Base-by-base conservation (phyloP, 352 stramenopile genomes). In the Phytophthora melonis region DNA sequence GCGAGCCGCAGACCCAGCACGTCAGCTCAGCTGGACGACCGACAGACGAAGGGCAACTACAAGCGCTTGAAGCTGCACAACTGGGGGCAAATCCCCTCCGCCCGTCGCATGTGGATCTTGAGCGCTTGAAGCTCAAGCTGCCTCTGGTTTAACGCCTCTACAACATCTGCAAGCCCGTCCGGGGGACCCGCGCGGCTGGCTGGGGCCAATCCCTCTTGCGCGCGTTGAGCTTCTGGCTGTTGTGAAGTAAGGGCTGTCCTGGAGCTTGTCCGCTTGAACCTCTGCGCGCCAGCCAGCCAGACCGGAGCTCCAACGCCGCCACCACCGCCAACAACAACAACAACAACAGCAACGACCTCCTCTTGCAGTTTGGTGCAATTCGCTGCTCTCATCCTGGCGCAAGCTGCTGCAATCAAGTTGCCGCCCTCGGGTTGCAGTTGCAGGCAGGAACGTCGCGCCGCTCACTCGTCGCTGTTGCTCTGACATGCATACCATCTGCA, bases 191-290 rank as follows among this genome's bases (percentile, higher is more conserved):
- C 50, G 45, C 32, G 53, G 39, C 56, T 66, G 23, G 23, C 23
- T 25, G 32, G 56, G 21, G 8, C 21, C 47, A 47, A 71, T 54
- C 57, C 58, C 16, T 52, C 32, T 41, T 19, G 19, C 43, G 18
- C 25, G 30, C 41, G 30, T 45, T 63, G 63, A 69, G 63, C 18
- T 69, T 57, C 52, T 21, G n/a, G 13, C 39, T 49, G 41, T 14
- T 19, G 41, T 6, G 5, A 14, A 41, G 13, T 8, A n/a, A 19
- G 18, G 3, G 18, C 25, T 59, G 34, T n/a, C 50, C 50, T 56
- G 61, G 53, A 71, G 19, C 63, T 76, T 76, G 69, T 65, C 49
- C 56, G 63, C 69, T 75, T 76, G 57, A 72, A 76, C 7, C 45
- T 72, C 58, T 66, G 70, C 34, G 30, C 50, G 47, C 45, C 55